phyloP scores from a whole-genome alignment of 164 flowering plant species.

The Brasenia schreberi region DNA sequence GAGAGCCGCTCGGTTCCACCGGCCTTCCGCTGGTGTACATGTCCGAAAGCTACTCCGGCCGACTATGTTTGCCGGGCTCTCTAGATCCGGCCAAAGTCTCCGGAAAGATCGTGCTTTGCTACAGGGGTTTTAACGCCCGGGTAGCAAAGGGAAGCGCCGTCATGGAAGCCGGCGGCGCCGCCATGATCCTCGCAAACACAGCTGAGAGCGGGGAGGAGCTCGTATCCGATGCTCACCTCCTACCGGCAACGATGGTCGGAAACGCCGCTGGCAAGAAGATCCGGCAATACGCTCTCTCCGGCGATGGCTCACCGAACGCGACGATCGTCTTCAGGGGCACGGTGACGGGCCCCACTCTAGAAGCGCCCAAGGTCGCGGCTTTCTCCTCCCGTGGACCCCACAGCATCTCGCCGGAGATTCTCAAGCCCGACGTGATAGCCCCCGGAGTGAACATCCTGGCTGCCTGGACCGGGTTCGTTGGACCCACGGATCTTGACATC shows the following conservation, averaged over 20 bases:
- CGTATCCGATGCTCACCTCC: slow-evolving; percentile 61
- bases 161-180: slow-evolving; percentile 66
- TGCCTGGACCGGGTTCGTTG: slow-evolving; percentile 62
- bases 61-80: slow-evolving; percentile 27
- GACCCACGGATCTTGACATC: slow-evolving; percentile 58
- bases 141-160: slow-evolving; percentile 76
- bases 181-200: slow-evolving; percentile 69
- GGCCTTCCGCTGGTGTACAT: slow-evolving; percentile 20
- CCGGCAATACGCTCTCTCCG: slow-evolving; percentile 24
- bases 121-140: slow-evolving; percentile 65
- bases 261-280: slow-evolving; percentile 41
- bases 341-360: slow-evolving; percentile 37
- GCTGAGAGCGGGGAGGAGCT: slow-evolving; percentile 66
- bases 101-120: slow-evolving; percentile 80
- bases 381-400: slow-evolving; percentile 94
- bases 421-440: slow-evolving; percentile 93
- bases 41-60: slow-evolving; percentile 30
- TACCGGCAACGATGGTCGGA: slow-evolving; percentile 78
- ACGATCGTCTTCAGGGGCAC: slow-evolving; percentile 63
- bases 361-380: slow-evolving; percentile 77
- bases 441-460: slow-evolving; percentile 90
- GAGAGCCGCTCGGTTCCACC: slow-evolving; percentile 20
- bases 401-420: slow-evolving; percentile 48
- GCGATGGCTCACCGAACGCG: slow-evolving; percentile 35
- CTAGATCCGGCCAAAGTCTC: slow-evolving; percentile 36